Conservation (phyloP, 768 basidiomycete species). For the Trametes cubensis region DNA sequence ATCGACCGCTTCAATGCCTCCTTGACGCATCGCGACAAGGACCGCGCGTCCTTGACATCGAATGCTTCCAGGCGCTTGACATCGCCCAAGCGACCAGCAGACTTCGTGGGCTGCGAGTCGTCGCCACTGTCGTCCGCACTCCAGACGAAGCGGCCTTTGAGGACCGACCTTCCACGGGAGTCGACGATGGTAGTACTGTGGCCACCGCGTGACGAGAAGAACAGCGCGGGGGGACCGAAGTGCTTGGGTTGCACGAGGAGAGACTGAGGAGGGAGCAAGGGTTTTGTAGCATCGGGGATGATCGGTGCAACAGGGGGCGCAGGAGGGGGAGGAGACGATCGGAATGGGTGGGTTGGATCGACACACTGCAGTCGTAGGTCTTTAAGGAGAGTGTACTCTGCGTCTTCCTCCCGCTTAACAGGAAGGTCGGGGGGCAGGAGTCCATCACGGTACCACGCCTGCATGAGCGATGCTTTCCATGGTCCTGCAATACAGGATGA, state of each 20-base stretch:
- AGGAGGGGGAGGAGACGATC: constrained; percentile 47
- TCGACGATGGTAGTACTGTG: constrained; percentile 89
- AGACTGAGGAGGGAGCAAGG: constrained; percentile 72
- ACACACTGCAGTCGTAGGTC: constrained; percentile 78
- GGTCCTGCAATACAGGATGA: constrained; percentile 54
- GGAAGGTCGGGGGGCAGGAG: constrained; percentile 82
- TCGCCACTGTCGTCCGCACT: constrained; percentile 59
- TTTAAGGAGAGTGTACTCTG: constrained; percentile 65
- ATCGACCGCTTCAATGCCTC: constrained; percentile 81
- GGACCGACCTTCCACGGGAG: constrained; percentile 79
- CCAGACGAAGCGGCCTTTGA: constrained; percentile 82
- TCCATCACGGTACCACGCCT: constrained; percentile 86
- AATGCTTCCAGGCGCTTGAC: constrained; percentile 84
- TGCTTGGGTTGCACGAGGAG: constrained; percentile 76
- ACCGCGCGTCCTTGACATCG: constrained; percentile 74
- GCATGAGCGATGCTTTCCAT: constrained; percentile 88
- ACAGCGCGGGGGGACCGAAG: constrained; percentile 85
- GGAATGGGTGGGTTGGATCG: constrained; percentile 82
- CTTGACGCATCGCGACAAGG: constrained; percentile 83
- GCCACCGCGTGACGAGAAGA: constrained; percentile 87
- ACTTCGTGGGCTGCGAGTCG: constrained; percentile 38
- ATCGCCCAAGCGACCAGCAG: constrained; percentile 67
- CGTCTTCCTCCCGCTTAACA: constrained; percentile 75
- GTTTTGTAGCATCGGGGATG: constrained; percentile 48
- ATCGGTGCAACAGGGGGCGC: constrained; percentile 31